These are phyloP conservation scores for Penicillium bovifimosum DNA, from an alignment of 495 filamentous ascomycete genomes.

Conservation along the genomic window DNA sequence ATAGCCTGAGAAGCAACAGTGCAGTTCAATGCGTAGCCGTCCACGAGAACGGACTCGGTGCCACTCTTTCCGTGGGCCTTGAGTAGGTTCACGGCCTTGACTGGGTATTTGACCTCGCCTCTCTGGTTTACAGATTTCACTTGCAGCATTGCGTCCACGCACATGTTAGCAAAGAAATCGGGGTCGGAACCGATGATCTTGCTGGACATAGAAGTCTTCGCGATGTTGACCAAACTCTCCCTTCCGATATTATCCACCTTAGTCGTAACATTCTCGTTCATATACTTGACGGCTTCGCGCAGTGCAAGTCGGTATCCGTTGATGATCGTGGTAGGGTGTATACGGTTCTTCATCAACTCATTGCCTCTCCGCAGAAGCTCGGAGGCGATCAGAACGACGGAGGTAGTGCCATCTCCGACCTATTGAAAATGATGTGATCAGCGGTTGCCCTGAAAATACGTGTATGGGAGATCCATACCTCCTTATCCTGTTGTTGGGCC, in stretches of 20 bases:
- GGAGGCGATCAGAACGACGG: slow-evolving; percentile 93
- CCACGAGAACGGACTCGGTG: slow-evolving; percentile 83
- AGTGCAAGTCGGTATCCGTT: slow-evolving; percentile 95
- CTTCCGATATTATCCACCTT: slow-evolving; percentile 88
- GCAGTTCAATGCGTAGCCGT: slow-evolving; percentile 97
- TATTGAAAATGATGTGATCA: slow-evolving; percentile 22
- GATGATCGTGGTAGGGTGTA: slow-evolving; percentile 99
- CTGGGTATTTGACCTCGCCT: slow-evolving; percentile 90
- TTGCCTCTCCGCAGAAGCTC: slow-evolving; percentile 92
- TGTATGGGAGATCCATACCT: slow-evolving; percentile 44
- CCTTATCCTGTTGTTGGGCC: slow-evolving; percentile 97
- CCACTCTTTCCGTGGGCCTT: slow-evolving; percentile 96
- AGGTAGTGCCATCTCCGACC: slow-evolving; percentile 96
- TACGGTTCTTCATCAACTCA: slow-evolving; percentile 98
- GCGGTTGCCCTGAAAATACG: not conserved
- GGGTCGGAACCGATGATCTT: slow-evolving; percentile 97
- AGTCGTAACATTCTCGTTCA: slow-evolving; percentile 94
- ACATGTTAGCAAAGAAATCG: slow-evolving; percentile 96
- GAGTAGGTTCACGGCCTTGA: slow-evolving; percentile 97
- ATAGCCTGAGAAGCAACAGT: slow-evolving; percentile 98
- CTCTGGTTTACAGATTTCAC: slow-evolving; percentile 90
- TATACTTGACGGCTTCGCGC: slow-evolving; percentile 94
- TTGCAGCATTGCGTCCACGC: slow-evolving; percentile 91
- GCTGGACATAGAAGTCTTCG: slow-evolving; percentile 98
- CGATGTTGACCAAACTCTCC: slow-evolving; percentile 89